Evolutionary conservation across 208 protist genomes (phyloP).

Genomic region (Acanthamoeba castellanii): DNA sequence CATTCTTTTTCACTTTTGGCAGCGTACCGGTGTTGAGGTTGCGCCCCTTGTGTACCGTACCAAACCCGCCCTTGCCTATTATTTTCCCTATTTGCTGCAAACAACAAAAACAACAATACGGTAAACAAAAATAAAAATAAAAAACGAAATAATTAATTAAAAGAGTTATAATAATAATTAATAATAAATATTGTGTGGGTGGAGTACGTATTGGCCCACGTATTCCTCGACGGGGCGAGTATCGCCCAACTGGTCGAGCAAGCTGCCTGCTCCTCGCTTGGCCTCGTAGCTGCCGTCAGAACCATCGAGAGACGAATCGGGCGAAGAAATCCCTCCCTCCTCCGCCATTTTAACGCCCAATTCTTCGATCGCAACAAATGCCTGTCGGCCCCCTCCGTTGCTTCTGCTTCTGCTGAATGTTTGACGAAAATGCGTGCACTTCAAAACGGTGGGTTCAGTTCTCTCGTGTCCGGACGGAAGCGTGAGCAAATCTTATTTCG

Average conservation of each 20-base stretch:
- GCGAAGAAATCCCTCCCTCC: neutral
- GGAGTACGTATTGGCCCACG: slow-evolving; percentile 32
- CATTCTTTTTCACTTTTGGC: neutral
- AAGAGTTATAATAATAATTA: no score
- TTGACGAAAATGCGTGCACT: no score
- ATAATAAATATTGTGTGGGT: no score
- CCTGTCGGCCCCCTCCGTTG: no score
- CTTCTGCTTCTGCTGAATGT: no score
- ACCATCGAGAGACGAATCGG: neutral
- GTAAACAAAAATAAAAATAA: neutral
- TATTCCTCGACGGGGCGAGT: neutral
- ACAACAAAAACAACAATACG: neutral
- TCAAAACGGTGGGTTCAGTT: no score
- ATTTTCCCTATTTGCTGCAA: slow-evolving; percentile 72
- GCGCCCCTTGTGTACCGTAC: slow-evolving; percentile 87
- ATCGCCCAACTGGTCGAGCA: neutral
- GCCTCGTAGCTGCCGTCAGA: neutral
- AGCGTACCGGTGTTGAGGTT: slow-evolving; percentile 79
- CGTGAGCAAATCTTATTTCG: no score
- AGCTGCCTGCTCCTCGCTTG: neutral
- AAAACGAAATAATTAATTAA: neutral
- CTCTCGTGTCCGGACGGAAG: no score
- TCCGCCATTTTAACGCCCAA: neutral
- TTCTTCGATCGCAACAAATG: no score
- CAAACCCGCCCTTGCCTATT: slow-evolving; percentile 87